Percentiles rank a stretch among this genome's conserved stretches.
Evolutionary conservation across 2,329 filamentous ascomycete genomes (phyloP).

Genomic region (Ascochyta fabae): DNA sequence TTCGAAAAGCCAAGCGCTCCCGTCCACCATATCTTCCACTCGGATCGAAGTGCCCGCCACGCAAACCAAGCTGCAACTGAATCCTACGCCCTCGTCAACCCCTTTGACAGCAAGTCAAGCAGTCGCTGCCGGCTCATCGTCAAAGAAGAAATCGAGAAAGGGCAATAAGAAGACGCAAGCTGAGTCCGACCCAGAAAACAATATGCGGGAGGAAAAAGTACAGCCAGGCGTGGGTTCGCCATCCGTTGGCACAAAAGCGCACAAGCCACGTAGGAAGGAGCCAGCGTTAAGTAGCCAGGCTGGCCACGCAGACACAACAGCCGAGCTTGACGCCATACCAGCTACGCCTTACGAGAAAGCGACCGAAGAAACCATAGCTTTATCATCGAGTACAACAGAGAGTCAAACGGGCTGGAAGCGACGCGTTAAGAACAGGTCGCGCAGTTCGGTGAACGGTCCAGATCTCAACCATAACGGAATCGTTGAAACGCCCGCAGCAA

Average conservation of each 20-base stretch:
- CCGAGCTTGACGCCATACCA: background rate
- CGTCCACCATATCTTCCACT: background rate
- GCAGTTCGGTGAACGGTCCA: background rate
- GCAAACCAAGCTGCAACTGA: slow-evolving; percentile 4
- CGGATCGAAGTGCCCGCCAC: slow-evolving; percentile 25
- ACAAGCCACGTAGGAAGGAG: background rate
- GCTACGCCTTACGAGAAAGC: background rate
- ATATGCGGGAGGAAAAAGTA: background rate
- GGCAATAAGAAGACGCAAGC: background rate
- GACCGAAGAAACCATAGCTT: background rate
- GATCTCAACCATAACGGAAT: background rate
- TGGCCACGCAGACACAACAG: background rate
- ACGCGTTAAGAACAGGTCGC: background rate
- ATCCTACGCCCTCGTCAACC: slow-evolving; percentile 2
- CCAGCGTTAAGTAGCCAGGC: background rate
- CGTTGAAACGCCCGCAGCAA: background rate
- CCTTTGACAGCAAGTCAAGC: slow-evolving; percentile 7
- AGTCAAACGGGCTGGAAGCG: background rate
- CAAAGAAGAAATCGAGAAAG: background rate
- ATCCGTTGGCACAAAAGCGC: background rate
- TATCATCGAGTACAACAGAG: background rate
- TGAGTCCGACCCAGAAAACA: background rate
- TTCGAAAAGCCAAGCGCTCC: background rate
- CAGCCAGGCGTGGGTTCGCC: background rate
- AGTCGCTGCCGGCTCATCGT: slow-evolving; percentile 1